phyloP scores from a whole-genome alignment of 768 basidiomycete species.

The Lactifluus rugatus region DNA sequence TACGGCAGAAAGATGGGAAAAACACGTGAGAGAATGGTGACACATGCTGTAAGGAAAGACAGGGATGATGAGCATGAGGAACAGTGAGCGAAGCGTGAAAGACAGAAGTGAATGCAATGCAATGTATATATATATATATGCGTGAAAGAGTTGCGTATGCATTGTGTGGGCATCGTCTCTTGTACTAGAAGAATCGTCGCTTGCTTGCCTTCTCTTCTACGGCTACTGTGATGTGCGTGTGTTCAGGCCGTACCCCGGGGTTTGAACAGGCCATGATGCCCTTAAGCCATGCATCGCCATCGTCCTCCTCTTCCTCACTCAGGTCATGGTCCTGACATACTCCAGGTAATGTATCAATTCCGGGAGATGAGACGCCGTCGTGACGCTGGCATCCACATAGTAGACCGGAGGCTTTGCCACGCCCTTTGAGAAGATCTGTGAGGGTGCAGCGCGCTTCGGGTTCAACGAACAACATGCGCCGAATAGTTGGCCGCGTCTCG shows the following conservation, averaged over 20 bases:
- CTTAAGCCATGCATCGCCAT: conserved; percentile 85
- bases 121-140: conserved; percentile 7
- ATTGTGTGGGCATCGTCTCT: not conserved
- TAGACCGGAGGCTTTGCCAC: conserved; percentile 62
- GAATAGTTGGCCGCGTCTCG: conserved; percentile 80
- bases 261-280: conserved; percentile 57
- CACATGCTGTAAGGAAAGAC: not conserved
- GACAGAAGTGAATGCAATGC: not conserved
- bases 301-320: conserved; percentile 58
- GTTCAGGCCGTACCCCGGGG: conserved; percentile 36
- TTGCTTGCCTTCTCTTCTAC: conserved; percentile 66
- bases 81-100: not conserved
- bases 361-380: conserved; percentile 26
- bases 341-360: conserved; percentile 33
- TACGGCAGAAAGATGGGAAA: not conserved
- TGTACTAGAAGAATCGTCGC: conserved; percentile 58
- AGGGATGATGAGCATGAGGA: not conserved
- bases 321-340: conserved; percentile 55
- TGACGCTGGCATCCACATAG: conserved; percentile 62
- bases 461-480: conserved; percentile 91
- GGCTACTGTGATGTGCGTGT: conserved; percentile 65
- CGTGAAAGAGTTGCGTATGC: conserved; percentile 3
- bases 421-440: conserved; percentile 79
- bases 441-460: conserved; percentile 84
- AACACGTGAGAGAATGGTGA: conserved; percentile 1